Evolutionary conservation across 202 grass and related monocot species (phyloP), one percentile per base, ranked within the genome.

Genomic region (Setaria italica): DNA sequence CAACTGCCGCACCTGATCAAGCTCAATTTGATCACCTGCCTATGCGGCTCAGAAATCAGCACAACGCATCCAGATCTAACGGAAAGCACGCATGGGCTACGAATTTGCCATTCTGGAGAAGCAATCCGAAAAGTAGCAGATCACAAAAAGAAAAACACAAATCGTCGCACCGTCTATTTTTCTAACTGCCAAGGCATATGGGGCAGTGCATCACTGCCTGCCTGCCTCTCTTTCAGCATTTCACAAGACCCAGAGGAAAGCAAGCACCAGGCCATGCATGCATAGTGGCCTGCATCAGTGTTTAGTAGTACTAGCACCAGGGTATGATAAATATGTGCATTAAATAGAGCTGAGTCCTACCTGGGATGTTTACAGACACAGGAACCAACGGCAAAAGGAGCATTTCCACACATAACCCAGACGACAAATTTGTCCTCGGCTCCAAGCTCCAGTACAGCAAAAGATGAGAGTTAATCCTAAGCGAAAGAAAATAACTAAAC

Each of bases 251-350:
- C 6, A 15, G 56, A 55, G 3, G 5, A 49, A 70, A 58, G 14
- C 41, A 80, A 48, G 20, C 42, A 75, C 15, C 5, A 76, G 2
- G 14, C 3, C 42, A 75, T 39, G 37, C 51, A 72, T 15, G 67
- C 9, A 82, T 30, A 13, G 25, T 25, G 25, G 25, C 25, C 25
- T 39, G 65, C 34, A 41, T 41, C 70, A 32, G 25, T 25, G 46
- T 33, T 64, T 12, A 33, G 29, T 34, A 33, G 11, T 34, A 64
- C 4, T 4, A 68, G 32, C 43, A 74, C 66, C 0, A 34, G 74
- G 60, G 6, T 85, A 80, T 74, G 15, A 49, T 33, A 62, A 71
- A 65, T 86, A 74, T 88, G 78, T 91, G 85, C 89, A 88, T 81
- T 88, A 67, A 73, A 85, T 66, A 71, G 10, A 75, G 19, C 75